Base-by-base conservation (phyloP, 169 alveolate species). In the Babesia gibsoni region DNA sequence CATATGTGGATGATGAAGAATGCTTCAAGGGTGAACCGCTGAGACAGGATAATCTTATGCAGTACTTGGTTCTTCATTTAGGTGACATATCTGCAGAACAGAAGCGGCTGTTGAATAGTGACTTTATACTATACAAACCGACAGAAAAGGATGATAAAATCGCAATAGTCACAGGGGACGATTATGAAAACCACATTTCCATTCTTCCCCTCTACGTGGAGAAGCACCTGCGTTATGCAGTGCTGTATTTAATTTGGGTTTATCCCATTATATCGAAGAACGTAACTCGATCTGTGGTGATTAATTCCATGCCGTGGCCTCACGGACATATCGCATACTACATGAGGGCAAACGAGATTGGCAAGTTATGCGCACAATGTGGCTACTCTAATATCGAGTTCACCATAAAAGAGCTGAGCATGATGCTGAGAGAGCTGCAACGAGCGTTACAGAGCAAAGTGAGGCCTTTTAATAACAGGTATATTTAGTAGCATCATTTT, bases 241-340 rank as follows among this genome's bases (percentile, higher is more conserved):
- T 75, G 20, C 59, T 75, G 12, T 75, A 46, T 33, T 22, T 75
- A 32, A 54, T 75, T 25, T 75, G 84, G 84, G 59, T 75, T 32
- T 69, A 53, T 41, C 84, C 84, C 25, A 32, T 22, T 56, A 75
- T 75, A 52, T 75, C 84, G 63, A 52, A 52, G 29, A 53, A 61
- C 33, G 68, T 65, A 14, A 75, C 84, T 6, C 23, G 32, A 23
- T 50, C 37, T 29, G 67, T 75, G 8, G 45, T 61, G n/a, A 18
- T 75, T 9, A 66, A 64, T 37, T 75, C 84, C 3, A 54, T 43
- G 33, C 84, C 84, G 12, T 37, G 56, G 68, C 80, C 80, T 18
- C 66, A 59, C 46, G 67, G 73, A 4, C 36, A 58, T 52, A 65
- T 53, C 43, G 65, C 49, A 5, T 75, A 42, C 65, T 39, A 59